Base-by-base conservation (phyloP, 1,139 yeast genomes). In the Sugiyamaella pinicola region DNA sequence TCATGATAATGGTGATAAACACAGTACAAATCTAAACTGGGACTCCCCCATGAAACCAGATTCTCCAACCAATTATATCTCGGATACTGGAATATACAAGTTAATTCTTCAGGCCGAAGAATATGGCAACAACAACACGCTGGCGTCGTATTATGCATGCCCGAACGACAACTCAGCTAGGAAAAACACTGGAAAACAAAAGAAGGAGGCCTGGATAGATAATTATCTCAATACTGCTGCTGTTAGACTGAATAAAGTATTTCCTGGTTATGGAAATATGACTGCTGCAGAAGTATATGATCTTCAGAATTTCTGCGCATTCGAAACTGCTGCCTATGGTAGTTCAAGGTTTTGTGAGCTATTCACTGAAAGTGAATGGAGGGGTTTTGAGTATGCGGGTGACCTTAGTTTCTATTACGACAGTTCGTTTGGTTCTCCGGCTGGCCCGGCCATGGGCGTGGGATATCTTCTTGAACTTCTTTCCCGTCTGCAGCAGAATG, bases 301-400 rank as follows among this genome's bases (percentile, higher is more conserved):
- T 26, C 57, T 77, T 60, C 81, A 78, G 63, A 69, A 70, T 47
- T 61, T 77, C 59, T 78, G 82, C 62, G 77, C 78, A 7, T 78
- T 73, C 61, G 82, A 78, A 59, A 70, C 78, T 38, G 79, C 78
- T 31, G 77, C 78, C 8, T 73, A 68, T 55, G 81, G 80, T n/a
- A 61, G 65, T 35, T 76, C 81, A 28, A 71, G 72, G 19, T 76
- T 78, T 61, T 78, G 82, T 62, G 72, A 69, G 51, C 67, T 76
- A 53, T 79, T 78, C 64, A 75, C 80, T 26, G 76, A 74, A 58
- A 72, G 72, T 37, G 82, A 78, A 58, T 78, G 77, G 75, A 68
- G 79, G 47, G 77, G 77, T 18, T 75, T 71, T 61, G 78, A 76
- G 56, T 78, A 78, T 66, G 70, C 72, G 17, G 61, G 62, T 6